Evolutionary conservation across 2,329 filamentous ascomycete genomes (phyloP).

Genomic region (Stachybotrys chartarum): DNA sequence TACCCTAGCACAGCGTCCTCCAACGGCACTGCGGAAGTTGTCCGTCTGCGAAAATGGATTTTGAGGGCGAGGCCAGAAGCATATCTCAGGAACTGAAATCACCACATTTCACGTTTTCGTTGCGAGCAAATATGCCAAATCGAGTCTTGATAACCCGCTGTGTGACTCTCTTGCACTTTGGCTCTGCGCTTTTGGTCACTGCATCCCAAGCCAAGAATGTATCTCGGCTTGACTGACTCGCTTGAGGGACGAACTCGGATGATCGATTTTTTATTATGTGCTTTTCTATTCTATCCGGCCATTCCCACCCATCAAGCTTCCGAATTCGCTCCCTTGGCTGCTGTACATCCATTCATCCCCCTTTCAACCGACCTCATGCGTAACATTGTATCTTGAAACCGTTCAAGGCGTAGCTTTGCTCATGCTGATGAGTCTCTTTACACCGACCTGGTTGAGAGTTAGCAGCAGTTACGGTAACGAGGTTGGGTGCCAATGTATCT

Average conservation of each 20-base stretch:
- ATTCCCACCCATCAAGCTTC: conserved; percentile 11
- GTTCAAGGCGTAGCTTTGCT: conserved; percentile 62
- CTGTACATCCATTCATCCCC: conserved; percentile 11
- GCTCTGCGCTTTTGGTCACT: no score
- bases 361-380: not conserved
- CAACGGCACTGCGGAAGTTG: no score
- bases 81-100: no score
- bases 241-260: not conserved
- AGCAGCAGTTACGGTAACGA: not conserved
- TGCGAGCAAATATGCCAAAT: no score
- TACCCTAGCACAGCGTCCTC: no score
- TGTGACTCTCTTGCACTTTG: no score
- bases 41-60: no score
- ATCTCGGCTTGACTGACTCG: not conserved
- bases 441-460: conserved; percentile 49
- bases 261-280: conserved; percentile 11
- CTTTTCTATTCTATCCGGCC: conserved; percentile 17
- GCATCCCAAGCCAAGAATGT: not conserved
- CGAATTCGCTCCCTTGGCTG: conserved; percentile 11
- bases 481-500: conserved; percentile 23
- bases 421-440: conserved; percentile 73
- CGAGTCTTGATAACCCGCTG: no score
- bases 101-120: no score
- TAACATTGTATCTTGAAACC: not conserved
- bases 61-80: no score